A percentile compares a stretch with the other conserved stretches of the same genome.
These are phyloP conservation scores for Monocercomonoides exilis DNA, from an alignment of 78 protist genomes.

Conservation along the genomic window DNA sequence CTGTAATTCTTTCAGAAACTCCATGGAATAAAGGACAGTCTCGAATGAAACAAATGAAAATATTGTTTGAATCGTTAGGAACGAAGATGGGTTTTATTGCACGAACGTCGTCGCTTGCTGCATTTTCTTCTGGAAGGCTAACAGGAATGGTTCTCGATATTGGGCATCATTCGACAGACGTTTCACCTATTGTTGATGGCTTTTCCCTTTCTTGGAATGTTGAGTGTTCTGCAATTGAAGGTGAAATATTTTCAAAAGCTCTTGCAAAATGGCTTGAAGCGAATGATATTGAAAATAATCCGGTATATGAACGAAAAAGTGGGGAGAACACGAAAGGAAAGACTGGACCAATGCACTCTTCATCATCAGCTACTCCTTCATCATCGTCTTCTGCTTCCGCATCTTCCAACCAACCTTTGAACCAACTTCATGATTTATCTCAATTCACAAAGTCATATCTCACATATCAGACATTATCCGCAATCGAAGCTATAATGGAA, in stretches of 20 bases:
- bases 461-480: neutral
- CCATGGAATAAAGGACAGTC: neutral
- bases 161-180: neutral
- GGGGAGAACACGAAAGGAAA: neutral
- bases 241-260: neutral
- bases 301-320: neutral
- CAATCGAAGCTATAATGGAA: neutral
- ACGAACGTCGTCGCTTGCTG: conserved; percentile 3
- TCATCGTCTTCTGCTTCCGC: neutral
- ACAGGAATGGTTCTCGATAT: conserved; percentile 36
- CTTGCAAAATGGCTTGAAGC: neutral
- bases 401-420: no score
- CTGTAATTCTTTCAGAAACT: neutral
- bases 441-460: no score
- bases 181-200: neutral
- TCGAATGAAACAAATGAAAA: neutral
- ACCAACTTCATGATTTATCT: no score
- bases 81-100: conserved; percentile 14
- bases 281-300: neutral
- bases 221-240: neutral
- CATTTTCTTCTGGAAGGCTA: conserved; percentile 6
- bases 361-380: neutral
- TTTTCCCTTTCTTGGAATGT: neutral
- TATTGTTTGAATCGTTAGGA: conserved; percentile 19
- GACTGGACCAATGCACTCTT: neutral